Percentiles rank a stretch among this genome's conserved stretches.
phyloP scores from a whole-genome alignment of 2,329 filamentous ascomycete genomes.

The Exophiala aquamarina region DNA sequence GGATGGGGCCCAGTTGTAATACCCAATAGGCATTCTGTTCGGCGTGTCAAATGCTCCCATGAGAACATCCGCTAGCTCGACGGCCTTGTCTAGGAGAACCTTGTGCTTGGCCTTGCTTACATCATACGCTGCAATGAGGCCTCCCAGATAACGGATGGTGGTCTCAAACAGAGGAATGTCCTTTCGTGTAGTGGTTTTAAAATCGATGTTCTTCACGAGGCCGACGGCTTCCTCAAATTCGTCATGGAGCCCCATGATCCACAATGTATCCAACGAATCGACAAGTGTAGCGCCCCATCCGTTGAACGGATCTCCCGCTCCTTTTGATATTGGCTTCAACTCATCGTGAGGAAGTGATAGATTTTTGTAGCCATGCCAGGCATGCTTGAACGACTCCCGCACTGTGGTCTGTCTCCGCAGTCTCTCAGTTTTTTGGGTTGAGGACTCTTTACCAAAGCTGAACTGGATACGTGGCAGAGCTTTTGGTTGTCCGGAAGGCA shows the following conservation, averaged over 20 bases:
- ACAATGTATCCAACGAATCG: slow-evolving; percentile 78
- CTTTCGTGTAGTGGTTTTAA: slow-evolving; percentile 65
- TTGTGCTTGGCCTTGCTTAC: slow-evolving; percentile 68
- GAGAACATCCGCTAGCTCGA: slow-evolving; percentile 75
- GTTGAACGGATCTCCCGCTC: slow-evolving; percentile 77
- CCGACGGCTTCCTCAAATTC: slow-evolving; percentile 78
- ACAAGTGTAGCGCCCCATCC: slow-evolving; percentile 88
- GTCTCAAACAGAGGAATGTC: slow-evolving; percentile 92
- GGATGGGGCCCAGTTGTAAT: slow-evolving; percentile 74
- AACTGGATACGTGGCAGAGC: slow-evolving; percentile 75
- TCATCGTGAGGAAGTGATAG: slow-evolving; percentile 87
- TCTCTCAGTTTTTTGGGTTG: slow-evolving; percentile 61
- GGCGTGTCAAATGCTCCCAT: slow-evolving; percentile 87
- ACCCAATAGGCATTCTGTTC: slow-evolving; percentile 85
- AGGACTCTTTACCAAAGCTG: slow-evolving; percentile 66
- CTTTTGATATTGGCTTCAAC: slow-evolving; percentile 68
- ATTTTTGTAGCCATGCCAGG: slow-evolving; percentile 79
- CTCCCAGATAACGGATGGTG: slow-evolving; percentile 86
- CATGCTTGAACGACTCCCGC: slow-evolving; percentile 70
- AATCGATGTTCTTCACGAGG: slow-evolving; percentile 73
- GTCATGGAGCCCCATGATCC: slow-evolving; percentile 77
- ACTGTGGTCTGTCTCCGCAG: slow-evolving; percentile 65
- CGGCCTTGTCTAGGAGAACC: slow-evolving; percentile 72
- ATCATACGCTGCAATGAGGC: slow-evolving; percentile 82
- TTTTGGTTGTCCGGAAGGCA: slow-evolving; percentile 72